Evolutionary conservation across 2,329 filamentous ascomycete species (phyloP).

Genomic region (Parastagonospora nodorum): DNA sequence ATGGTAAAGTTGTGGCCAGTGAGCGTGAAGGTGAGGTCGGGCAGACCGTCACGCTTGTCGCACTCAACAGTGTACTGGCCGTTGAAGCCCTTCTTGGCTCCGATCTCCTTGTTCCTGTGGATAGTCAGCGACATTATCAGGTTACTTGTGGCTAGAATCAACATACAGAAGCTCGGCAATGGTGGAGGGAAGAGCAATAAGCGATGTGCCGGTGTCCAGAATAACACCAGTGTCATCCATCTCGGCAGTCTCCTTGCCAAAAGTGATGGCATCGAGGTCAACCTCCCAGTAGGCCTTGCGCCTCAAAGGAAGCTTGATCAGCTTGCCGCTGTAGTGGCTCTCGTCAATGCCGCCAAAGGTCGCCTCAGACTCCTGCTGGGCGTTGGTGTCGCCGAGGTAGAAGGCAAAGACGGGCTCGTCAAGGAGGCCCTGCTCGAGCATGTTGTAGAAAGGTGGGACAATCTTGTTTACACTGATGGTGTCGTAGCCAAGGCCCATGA

Average conservation of each 20-base stretch:
- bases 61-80: slow-evolving; percentile 97
- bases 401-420: slow-evolving; percentile 96
- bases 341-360: slow-evolving; percentile 89
- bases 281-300: slow-evolving; percentile 99
- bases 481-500: slow-evolving; percentile 91
- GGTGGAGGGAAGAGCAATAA: slow-evolving; percentile 90
- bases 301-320: slow-evolving; percentile 91
- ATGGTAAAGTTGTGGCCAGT: slow-evolving; percentile 94
- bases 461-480: slow-evolving; percentile 97
- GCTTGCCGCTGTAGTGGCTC: slow-evolving; percentile 80
- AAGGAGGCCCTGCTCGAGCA: slow-evolving; percentile 86
- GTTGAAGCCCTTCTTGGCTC: slow-evolving; percentile 96
- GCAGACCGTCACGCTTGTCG: slow-evolving; percentile 77
- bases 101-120: slow-evolving; percentile 84
- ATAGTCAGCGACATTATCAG: slow-evolving; percentile 16
- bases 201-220: slow-evolving; percentile 95
- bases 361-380: slow-evolving; percentile 78
- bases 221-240: slow-evolving; percentile 95
- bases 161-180: slow-evolving; percentile 85
- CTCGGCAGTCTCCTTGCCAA: slow-evolving; percentile 83
- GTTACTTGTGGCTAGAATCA: neutral
- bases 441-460: slow-evolving; percentile 93
- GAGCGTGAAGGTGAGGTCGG: slow-evolving; percentile 90
- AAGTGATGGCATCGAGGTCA: slow-evolving; percentile 87
- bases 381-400: slow-evolving; percentile 81